Percentiles rank a stretch among this genome's conserved stretches.
phyloP scores from a whole-genome alignment of 805 yeast species.

The Wickerhamiella kurtzmanii region DNA sequence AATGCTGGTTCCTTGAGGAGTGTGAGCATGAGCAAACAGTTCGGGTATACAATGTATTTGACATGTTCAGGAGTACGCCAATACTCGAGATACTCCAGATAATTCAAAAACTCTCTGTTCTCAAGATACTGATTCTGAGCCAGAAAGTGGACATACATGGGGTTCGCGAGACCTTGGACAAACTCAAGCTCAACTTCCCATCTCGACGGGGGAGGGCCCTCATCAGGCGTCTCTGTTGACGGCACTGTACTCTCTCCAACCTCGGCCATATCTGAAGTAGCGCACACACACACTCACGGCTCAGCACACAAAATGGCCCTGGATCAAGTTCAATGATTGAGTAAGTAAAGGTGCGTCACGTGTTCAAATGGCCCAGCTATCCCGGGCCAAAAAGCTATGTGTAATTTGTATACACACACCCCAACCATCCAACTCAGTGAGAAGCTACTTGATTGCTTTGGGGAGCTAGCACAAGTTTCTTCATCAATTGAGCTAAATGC shows the following conservation, averaged over 20 bases:
- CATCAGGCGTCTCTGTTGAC: constrained; percentile 22
- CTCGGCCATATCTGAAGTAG: neutral
- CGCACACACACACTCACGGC: neutral
- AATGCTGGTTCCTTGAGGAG: constrained; percentile 33
- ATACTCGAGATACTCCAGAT: constrained; percentile 68
- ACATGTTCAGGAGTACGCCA: constrained; percentile 69
- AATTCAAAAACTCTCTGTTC: constrained; percentile 57
- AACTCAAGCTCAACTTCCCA: constrained; percentile 90
- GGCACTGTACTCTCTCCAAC: neutral
- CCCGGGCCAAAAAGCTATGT: too few relatives aligned
- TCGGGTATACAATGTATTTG: constrained; percentile 67
- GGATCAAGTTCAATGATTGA: neutral
- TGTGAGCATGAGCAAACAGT: constrained; percentile 69
- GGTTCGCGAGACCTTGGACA: constrained; percentile 82
- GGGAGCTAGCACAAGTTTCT: too few relatives aligned
- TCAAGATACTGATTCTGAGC: constrained; percentile 74
- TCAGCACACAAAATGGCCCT: neutral
- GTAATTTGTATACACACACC: too few relatives aligned
- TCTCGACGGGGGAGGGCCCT: constrained; percentile 30
- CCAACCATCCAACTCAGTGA: too few relatives aligned
- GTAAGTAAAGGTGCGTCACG: neutral
- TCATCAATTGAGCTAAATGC: neutral
- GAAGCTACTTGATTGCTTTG: too few relatives aligned
- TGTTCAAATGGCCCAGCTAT: neutral
- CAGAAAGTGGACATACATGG: constrained; percentile 71